Base-by-base conservation (phyloP, 345 rosid genomes). In the Rubroshorea leprosula region DNA sequence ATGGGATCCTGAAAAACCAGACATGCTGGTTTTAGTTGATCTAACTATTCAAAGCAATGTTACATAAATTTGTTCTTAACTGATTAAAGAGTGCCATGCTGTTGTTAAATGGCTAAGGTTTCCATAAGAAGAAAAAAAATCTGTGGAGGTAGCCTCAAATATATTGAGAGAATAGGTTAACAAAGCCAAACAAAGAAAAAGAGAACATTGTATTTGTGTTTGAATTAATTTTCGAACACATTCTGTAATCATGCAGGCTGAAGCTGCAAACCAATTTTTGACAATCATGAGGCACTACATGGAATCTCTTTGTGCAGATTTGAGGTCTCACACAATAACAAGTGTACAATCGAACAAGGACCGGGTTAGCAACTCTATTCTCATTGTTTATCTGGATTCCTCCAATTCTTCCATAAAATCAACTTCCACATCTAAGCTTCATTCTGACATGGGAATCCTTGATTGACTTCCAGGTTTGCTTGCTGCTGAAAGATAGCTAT, bases 401-500 rank as follows among this genome's bases (percentile, higher is more conserved):
- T 50, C 54, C 48, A 54, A 59, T 0, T 5, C 26, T 17, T 45
- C 19, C 17, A 49, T 38, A 38, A 39, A 13, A n/a, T n/a, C 19
- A 44, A 43, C 5, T 27, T 23, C 55, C 44, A 23, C 23, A 29
- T 51, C 25, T n/a, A n/a, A n/a, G n/a, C 60, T 65, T 58, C 38
- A 55, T 48, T 51, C 21, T 71, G 17, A 64, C 58, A 23, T 47
- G 8, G 29, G 46, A 46, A 24, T 44, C 64, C 47, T 51, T 55
- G 51, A 23, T 27, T 50, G 27, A 27, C 49, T 71, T 62, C 62
- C 84, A 93, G 99, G 99, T 89, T 60, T 93, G 91, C 39, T 69
- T 93, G 73, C 94, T 93, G 58, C 84, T 93, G 52, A 93, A 89
- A 64, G 97, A 93, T 75, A 93, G 96, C 71, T 89, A 78, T 69